These are phyloP conservation scores for Penicillium egyptiacum DNA, from an alignment of 495 filamentous ascomycete genomes.

Conservation along the genomic window DNA sequence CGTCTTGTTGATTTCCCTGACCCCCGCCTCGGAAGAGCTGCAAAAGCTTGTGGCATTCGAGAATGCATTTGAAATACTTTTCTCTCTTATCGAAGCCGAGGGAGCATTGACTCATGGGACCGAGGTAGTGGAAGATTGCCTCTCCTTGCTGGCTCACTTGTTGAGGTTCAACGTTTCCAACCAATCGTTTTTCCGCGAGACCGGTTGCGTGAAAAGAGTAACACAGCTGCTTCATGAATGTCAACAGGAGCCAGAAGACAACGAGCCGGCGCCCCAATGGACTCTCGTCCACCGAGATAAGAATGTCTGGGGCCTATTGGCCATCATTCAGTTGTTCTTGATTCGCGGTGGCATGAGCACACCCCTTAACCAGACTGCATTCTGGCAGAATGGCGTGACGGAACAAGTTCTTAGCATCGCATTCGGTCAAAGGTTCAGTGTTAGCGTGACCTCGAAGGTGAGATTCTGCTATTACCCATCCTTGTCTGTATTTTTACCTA, in stretches of 20 bases:
- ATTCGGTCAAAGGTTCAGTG: slow-evolving; percentile 72
- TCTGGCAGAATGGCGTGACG: slow-evolving; percentile 79
- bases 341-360: slow-evolving; percentile 77
- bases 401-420: slow-evolving; percentile 79
- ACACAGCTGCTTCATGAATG: slow-evolving; percentile 66
- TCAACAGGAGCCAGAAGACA: slow-evolving; percentile 54
- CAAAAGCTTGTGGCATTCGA: slow-evolving; percentile 95
- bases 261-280: slow-evolving; percentile 68
- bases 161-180: slow-evolving; percentile 87
- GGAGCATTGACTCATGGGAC: slow-evolving; percentile 81
- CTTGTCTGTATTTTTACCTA: slow-evolving; percentile 2
- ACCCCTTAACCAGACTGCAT: slow-evolving; percentile 78
- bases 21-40: slow-evolving; percentile 71
- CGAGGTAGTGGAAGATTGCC: slow-evolving; percentile 89
- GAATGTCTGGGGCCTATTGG: slow-evolving; percentile 87
- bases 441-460: slow-evolving; percentile 80
- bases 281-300: slow-evolving; percentile 76
- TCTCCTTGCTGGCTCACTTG: slow-evolving; percentile 89
- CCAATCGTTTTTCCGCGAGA: slow-evolving; percentile 91
- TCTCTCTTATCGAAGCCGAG: slow-evolving; percentile 76
- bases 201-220: slow-evolving; percentile 75
- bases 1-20: slow-evolving; percentile 66
- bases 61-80: slow-evolving; percentile 85
- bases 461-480: slow-evolving; percentile 24
- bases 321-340: slow-evolving; percentile 82